Base-by-base conservation (phyloP, 2,329 filamentous ascomycete species). In the Neofusicoccum laricinum region DNA sequence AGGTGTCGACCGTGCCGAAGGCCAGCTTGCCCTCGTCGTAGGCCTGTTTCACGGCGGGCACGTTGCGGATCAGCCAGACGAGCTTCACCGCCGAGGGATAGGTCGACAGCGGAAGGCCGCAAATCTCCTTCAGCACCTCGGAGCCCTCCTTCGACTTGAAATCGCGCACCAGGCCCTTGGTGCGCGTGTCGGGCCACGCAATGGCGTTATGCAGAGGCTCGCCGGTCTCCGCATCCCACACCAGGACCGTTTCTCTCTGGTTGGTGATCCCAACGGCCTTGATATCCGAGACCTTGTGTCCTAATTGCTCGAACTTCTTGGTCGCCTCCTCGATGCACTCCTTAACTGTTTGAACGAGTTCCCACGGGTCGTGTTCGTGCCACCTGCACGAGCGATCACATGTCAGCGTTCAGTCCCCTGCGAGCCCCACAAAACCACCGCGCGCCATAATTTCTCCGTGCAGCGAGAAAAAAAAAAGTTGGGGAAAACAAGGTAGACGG, bases 51-150 rank as follows among this genome's bases (percentile, higher is more conserved):
- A 96, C 91, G 41, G 84, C 82, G 12, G 87, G 81, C 15, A 88
- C 82, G 71, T 96, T 89, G 64, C 88, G 84, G 63, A 96, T 81
- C 69, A 96, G 83, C 93, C 93, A 97, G 61, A 90, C 77, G 12
- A 97, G 82, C 79, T 96, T 96, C 67, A 93, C 89, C 62, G 90
- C 91, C 30, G 92, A 94, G 2, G 92, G 92, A 75, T 96, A 97
- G 63, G 92, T 96, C 41, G 91, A 95, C 36, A 96, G 82, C 12
- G 92, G 93, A 49, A 96, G 84, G 61, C 93, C 93, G 73, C 91
- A 94, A 46, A 91, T 80, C 53, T 88, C 82, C 64, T 84, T 84
- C 45, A 96, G 81, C 45, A 87, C 83, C 63, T 93, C 89, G 36
- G 90, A 88, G 51, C 86, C 88, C 7, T 86, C 80, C 63, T 84